Evolutionary conservation across 1,139 yeast species (phyloP).

Genomic region (Scheffersomyces lignicola): DNA sequence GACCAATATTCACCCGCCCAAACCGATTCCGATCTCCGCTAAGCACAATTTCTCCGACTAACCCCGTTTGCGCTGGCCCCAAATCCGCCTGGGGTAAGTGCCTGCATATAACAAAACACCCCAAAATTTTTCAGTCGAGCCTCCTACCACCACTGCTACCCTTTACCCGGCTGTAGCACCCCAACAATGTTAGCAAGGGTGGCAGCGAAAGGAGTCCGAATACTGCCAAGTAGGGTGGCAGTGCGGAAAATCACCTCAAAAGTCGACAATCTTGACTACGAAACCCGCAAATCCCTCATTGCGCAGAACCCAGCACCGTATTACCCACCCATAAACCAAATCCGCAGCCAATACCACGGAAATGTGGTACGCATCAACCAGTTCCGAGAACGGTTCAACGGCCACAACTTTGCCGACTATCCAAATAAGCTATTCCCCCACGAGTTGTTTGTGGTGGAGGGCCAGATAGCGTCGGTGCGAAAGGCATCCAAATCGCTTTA

Average conservation of each 20-base stretch:
- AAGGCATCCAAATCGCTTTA: conserved; percentile 65
- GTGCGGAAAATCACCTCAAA: background rate
- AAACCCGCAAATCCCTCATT: conserved; percentile 3
- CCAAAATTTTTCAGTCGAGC: conserved; percentile 1
- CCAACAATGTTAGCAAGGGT: background rate
- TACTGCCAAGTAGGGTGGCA: background rate
- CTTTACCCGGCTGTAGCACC: background rate
- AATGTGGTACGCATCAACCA: conserved; percentile 15
- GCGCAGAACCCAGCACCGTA: conserved; percentile 8
- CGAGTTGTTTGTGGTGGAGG: conserved; percentile 40
- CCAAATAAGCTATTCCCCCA: conserved; percentile 14
- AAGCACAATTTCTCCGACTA: too few species aligned
- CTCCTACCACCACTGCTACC: background rate
- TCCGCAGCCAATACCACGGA: conserved; percentile 9
- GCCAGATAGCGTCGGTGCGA: conserved; percentile 58
- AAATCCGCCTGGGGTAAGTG: too few species aligned
- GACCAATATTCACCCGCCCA: too few species aligned
- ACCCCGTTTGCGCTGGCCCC: too few species aligned
- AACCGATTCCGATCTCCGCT: too few species aligned
- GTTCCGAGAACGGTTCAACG: conserved; percentile 19
- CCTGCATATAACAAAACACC: too few species aligned
- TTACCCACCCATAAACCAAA: conserved; percentile 20
- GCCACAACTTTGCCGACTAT: conserved; percentile 18
- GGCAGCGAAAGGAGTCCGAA: background rate
- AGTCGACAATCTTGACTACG: conserved; percentile 4